Evolutionary conservation across 495 filamentous ascomycete species (phyloP).

Genomic region (Elasticomyces elasticus): DNA sequence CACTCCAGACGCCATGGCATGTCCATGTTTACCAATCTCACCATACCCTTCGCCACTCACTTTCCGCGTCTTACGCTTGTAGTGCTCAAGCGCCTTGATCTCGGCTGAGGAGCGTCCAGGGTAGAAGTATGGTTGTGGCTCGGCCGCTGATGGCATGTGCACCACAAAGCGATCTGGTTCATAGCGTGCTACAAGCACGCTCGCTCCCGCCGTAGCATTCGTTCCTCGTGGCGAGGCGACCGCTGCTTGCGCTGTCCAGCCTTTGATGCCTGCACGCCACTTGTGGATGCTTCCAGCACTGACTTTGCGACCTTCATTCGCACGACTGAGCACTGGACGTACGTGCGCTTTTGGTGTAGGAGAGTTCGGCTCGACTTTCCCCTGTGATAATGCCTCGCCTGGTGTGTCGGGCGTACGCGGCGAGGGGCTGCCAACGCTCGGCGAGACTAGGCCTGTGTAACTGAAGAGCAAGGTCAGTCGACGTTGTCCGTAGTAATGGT

Average conservation of each 20-base stretch:
- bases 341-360: slow-evolving; percentile 1
- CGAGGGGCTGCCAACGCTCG: slow-evolving; percentile 8
- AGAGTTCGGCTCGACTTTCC: neutral
- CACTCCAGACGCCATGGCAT: neutral
- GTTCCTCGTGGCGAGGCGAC: slow-evolving; percentile 9
- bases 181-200: neutral
- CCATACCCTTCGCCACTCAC: neutral
- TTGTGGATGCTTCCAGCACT: neutral
- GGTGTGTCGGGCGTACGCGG: slow-evolving; percentile 13
- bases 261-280: slow-evolving; percentile 3
- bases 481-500: too few relatives aligned
- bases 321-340: slow-evolving; percentile 4
- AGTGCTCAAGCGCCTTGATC: slow-evolving; percentile 16
- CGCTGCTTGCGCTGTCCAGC: slow-evolving; percentile 10
- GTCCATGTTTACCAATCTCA: neutral
- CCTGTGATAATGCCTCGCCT: slow-evolving; percentile 8
- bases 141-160: slow-evolving; percentile 19
- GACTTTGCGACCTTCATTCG: slow-evolving; percentile 16
- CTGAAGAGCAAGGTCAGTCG: too few relatives aligned
- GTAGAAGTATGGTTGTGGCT: slow-evolving; percentile 21
- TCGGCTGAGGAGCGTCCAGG: slow-evolving; percentile 13
- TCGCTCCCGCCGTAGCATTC: neutral
- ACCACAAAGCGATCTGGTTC: slow-evolving; percentile 14
- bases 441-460: slow-evolving; percentile 21
- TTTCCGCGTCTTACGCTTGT: slow-evolving; percentile 8